phyloP scores from a whole-genome alignment of 257 asterid genomes.

The Primulina eburnea region DNA sequence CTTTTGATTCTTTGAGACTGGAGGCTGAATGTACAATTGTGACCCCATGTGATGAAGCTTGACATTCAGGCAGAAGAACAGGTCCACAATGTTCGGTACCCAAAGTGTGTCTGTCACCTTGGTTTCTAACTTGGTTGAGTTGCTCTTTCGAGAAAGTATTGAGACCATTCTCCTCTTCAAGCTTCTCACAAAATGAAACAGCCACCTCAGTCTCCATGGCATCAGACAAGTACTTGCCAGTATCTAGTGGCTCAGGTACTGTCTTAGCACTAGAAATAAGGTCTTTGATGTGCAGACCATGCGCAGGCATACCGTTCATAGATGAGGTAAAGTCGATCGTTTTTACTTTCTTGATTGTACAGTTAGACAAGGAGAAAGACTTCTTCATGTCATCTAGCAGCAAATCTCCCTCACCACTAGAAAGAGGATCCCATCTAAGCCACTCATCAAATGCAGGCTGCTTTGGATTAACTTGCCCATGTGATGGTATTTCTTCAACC shows the following conservation, averaged over 20 bases:
- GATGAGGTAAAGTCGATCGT: constrained; percentile 47
- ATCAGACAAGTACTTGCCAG: constrained; percentile 22
- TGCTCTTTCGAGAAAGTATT: constrained; percentile 24
- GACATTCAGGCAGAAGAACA: constrained; percentile 20
- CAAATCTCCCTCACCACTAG: constrained; percentile 94
- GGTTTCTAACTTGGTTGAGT: constrained; percentile 12
- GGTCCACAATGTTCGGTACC: constrained; percentile 21
- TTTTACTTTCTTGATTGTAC: constrained; percentile 40
- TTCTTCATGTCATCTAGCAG: constrained; percentile 76
- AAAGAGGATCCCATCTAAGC: constrained; percentile 90
- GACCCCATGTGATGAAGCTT: constrained; percentile 18
- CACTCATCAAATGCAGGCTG: constrained; percentile 52
- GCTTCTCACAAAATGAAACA: constrained; percentile 30
- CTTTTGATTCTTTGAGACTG: constrained; percentile 11
- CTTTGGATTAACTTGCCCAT: constrained; percentile 30
- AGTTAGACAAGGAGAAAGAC: constrained; percentile 50
- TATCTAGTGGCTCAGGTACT: constrained; percentile 27
- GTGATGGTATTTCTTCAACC: constrained; percentile 64
- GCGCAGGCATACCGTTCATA: constrained; percentile 61
- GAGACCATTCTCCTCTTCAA: constrained; percentile 30
- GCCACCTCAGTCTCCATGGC: constrained; percentile 34
- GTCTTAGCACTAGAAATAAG: constrained; percentile 26
- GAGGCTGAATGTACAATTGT: constrained; percentile 3
- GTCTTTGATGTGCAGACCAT: constrained; percentile 64
- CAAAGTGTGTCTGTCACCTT: constrained; percentile 10